Conservation (phyloP, 139 green algal genomes). For the Coelastrella sp. region DNA sequence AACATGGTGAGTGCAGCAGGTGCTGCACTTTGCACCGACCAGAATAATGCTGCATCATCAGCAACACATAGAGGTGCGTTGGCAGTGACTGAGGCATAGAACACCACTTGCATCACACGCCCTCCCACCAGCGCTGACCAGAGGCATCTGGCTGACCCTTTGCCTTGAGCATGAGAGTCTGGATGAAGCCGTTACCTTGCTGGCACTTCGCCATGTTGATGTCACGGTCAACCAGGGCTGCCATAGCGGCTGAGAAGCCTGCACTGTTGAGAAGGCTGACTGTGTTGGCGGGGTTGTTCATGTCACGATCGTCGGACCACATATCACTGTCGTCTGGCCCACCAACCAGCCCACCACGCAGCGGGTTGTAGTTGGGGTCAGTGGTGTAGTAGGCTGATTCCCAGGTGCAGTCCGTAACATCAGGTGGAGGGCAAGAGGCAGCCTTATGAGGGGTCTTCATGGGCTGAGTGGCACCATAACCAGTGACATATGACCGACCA, state of each 20-base stretch:
- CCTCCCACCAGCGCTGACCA: constrained; percentile 53
- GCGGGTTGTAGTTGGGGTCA: constrained; percentile 50
- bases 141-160: constrained; percentile 48
- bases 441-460: constrained; percentile 51
- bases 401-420: constrained; percentile 54
- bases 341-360: constrained; percentile 51
- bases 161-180: constrained; percentile 52
- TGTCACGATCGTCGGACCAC: constrained; percentile 50
- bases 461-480: constrained; percentile 48
- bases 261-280: constrained; percentile 48
- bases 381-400: constrained; percentile 57
- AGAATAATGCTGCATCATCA: neutral
- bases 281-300: constrained; percentile 54
- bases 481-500: constrained; percentile 50
- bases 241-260: constrained; percentile 47
- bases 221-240: constrained; percentile 41
- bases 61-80: neutral
- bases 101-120: neutral
- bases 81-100: too few relatives aligned
- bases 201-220: constrained; percentile 60
- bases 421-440: constrained; percentile 46
- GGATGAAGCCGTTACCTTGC: constrained; percentile 56
- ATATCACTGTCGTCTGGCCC: constrained; percentile 49
- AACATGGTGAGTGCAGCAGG: too few relatives aligned
- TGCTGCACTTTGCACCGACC: too few relatives aligned